phyloP scores from a whole-genome alignment of 805 yeast species.

The Candida chauliodis region DNA sequence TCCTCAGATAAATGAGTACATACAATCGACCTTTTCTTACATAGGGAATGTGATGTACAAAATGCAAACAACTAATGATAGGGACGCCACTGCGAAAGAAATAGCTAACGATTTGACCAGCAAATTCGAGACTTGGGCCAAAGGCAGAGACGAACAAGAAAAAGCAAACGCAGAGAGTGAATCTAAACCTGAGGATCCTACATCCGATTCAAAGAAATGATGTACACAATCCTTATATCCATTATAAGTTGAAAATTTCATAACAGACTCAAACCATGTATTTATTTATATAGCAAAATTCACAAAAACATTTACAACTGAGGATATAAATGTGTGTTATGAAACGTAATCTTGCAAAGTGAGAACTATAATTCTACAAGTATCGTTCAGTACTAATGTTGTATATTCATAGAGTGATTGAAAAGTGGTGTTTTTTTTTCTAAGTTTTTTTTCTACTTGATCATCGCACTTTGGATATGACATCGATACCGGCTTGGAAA shows the following conservation, averaged over 20 bases:
- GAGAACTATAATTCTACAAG: not conserved
- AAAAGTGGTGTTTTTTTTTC: not conserved
- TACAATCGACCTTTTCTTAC: conserved; percentile 25
- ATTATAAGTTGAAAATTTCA: conserved; percentile 25
- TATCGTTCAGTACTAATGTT: not conserved
- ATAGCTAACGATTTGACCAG: conserved; percentile 31
- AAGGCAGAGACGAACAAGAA: conserved; percentile 11
- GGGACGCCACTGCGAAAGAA: conserved; percentile 29
- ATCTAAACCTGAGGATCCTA: not conserved
- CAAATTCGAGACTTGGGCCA: conserved; percentile 27
- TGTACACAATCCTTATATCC: conserved; percentile 48
- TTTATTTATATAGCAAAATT: conserved; percentile 29
- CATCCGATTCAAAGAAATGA: conserved; percentile 9
- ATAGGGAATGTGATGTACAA: conserved; percentile 22
- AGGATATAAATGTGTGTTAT: not conserved
- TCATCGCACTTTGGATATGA: conserved; percentile 8
- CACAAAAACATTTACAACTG: not conserved
- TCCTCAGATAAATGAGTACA: conserved; percentile 23
- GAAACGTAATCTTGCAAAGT: not conserved
- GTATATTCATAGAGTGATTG: conserved; percentile 1
- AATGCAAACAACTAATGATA: conserved; percentile 30
- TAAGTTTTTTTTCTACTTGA: conserved; percentile 1
- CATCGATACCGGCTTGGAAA: conserved; percentile 74
- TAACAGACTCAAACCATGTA: conserved; percentile 48
- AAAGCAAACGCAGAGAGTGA: not conserved